Conservation (phyloP, 2,329 filamentous ascomycete genomes). For the Sarocladiaceae sp. region DNA sequence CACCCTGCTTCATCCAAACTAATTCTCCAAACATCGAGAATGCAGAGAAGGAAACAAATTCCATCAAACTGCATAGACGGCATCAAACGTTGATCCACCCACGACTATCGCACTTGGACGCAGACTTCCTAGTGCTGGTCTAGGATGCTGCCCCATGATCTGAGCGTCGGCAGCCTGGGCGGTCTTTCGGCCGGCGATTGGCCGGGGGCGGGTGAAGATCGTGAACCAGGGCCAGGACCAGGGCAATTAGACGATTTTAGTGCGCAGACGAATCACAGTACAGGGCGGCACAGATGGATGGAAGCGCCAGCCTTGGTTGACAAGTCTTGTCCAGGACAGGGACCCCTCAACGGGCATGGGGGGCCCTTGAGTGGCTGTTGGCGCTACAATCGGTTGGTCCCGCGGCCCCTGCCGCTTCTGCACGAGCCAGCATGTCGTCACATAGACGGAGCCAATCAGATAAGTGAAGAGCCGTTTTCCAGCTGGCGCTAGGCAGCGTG, state of each 20-base stretch:
- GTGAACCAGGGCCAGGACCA: background rate
- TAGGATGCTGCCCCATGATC: constrained; percentile 2
- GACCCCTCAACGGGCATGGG: background rate
- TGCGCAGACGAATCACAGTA: background rate
- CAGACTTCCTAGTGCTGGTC: background rate
- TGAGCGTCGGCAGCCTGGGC: constrained; percentile 7
- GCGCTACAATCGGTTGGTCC: constrained; percentile 41
- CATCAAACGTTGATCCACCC: no score
- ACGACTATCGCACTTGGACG: background rate
- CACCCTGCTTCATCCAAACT: no score
- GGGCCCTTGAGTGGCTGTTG: constrained; percentile 14
- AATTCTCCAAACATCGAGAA: no score
- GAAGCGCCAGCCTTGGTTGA: constrained; percentile 6
- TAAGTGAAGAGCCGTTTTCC: background rate
- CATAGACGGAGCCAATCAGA: constrained; percentile 34
- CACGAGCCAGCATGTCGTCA: constrained; percentile 41
- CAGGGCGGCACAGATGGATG: background rate
- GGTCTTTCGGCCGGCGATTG: constrained; percentile 20
- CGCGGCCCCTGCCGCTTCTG: constrained; percentile 41
- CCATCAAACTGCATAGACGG: no score
- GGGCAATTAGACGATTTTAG: background rate
- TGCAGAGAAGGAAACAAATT: no score
- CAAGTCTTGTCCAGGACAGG: background rate
- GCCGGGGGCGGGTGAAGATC: constrained; percentile 10
- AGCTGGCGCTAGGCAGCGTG: constrained; percentile 8